Base-by-base conservation (phyloP, 805 yeast species). In the Torulaspora indica region DNA sequence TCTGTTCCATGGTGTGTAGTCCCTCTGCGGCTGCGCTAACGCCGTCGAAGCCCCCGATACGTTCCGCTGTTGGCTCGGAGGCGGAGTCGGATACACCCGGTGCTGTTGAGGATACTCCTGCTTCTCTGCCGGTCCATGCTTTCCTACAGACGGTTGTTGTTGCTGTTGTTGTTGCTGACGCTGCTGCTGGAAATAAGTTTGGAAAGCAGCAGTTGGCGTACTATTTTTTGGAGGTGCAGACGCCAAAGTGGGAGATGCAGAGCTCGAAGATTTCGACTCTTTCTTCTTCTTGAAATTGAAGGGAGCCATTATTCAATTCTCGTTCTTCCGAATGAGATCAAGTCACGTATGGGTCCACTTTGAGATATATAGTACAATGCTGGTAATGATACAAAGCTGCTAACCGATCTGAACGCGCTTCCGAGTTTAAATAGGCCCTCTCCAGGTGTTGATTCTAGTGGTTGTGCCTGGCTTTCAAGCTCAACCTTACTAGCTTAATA, bases 1-100 rank as follows among this genome's bases (percentile, higher is more conserved):
- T 51, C 82, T 71, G 40, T 69, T 71, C 95, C 93, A 85, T 1
- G 90, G 89, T 0, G 80, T 70, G 31, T 60, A 53, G 31, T 52
- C 56, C 13, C 52, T 40, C 36, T 57, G 56, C 28, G 51, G 53
- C 22, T 38, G 45, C n/a, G 48, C 32, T 27, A 58, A 30, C 18
- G 58, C 49, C 34, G 55, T 38, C 18, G 66, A 52, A 10, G 62
- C 61, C 23, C 63, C 61, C 5, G 65, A 59, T 1, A 61, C 58
- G 38, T 55, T 64, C 22, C 64, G 58, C 38, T 63, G 69, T 24
- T 56, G 60, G 7, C 43, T 49, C 5, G 59, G 60, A 2, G 51
- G 46, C 32, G 63, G 53, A 9, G 63, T 48, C 23, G 63, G 54
- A 31, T 49, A 31, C n/a, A 52, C 42, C 31, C 61, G 45, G 3